phyloP scores from a whole-genome alignment of 2,329 filamentous ascomycete species.

The Diatrype stigma region DNA sequence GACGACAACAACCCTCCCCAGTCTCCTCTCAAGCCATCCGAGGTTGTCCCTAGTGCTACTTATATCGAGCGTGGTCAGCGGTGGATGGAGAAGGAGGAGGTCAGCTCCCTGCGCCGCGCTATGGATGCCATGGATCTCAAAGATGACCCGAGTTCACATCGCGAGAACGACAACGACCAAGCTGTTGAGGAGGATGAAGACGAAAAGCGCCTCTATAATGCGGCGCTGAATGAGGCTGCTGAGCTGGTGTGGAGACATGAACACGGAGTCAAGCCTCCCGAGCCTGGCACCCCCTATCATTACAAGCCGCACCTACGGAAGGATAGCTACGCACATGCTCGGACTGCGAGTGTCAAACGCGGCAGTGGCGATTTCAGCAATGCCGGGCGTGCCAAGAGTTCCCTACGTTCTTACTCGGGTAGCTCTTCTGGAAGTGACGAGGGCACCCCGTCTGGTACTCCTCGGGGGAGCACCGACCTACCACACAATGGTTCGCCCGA shows the following conservation, averaged over 20 bases:
- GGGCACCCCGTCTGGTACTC: conserved; percentile 29
- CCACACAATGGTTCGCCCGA: conserved; percentile 14
- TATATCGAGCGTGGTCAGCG: conserved; percentile 71
- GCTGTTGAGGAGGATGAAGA: conserved; percentile 42
- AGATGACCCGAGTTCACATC: conserved; percentile 29
- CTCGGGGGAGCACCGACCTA: conserved; percentile 30
- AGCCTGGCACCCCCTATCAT: conserved; percentile 60
- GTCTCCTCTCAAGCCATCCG: conserved; percentile 49
- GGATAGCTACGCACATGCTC: conserved; percentile 66
- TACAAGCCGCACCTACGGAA: conserved; percentile 68
- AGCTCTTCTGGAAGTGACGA: conserved; percentile 49
- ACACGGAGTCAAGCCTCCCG: conserved; percentile 50
- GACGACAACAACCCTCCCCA: conserved; percentile 37
- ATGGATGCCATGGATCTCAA: conserved; percentile 69
- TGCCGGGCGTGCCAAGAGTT: conserved; percentile 42
- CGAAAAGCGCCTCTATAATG: conserved; percentile 60
- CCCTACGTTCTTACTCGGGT: conserved; percentile 44
- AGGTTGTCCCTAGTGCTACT: conserved; percentile 60
- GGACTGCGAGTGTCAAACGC: conserved; percentile 54
- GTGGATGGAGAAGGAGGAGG: conserved; percentile 80
- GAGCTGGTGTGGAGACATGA: conserved; percentile 76
- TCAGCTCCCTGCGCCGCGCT: conserved; percentile 63
- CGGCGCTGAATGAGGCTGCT: conserved; percentile 71
- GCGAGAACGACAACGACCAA: conserved; percentile 18
- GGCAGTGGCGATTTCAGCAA: conserved; percentile 44